Evolutionary conservation across 2,329 filamentous ascomycete species (phyloP).

Genomic region (Sporothrix globosa): DNA sequence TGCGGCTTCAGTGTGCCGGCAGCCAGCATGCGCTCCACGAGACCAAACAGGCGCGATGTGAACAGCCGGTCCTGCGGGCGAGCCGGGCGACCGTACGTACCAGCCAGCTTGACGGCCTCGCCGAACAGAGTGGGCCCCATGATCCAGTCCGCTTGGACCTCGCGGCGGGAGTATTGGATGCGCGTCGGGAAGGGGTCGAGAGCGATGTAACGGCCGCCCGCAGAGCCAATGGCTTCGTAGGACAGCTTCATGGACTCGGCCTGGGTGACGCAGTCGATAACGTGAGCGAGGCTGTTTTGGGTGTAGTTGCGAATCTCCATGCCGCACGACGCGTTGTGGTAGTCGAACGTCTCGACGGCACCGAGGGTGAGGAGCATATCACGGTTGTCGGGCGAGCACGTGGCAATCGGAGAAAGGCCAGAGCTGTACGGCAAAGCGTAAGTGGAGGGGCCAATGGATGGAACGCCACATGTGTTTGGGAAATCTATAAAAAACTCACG

Average conservation of each 20-base stretch:
- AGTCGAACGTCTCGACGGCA: slow-evolving; percentile 36
- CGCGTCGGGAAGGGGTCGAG: slow-evolving; percentile 33
- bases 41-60: slow-evolving; percentile 24
- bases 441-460: too few species aligned
- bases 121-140: slow-evolving; percentile 32
- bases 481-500: slow-evolving; percentile 36
- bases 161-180: slow-evolving; percentile 33
- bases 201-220: slow-evolving; percentile 32
- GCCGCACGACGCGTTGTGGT: slow-evolving; percentile 35
- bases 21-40: slow-evolving; percentile 31
- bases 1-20: slow-evolving; percentile 32
- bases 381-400: slow-evolving; percentile 34
- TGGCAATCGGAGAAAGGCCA: slow-evolving; percentile 32
- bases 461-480: too few species aligned
- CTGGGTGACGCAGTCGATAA: slow-evolving; percentile 35
- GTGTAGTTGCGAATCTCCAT: slow-evolving; percentile 37
- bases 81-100: slow-evolving; percentile 32
- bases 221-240: slow-evolving; percentile 34
- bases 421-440: slow-evolving; percentile 10
- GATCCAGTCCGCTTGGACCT: slow-evolving; percentile 33
- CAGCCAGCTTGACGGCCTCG: slow-evolving; percentile 31
- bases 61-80: slow-evolving; percentile 34
- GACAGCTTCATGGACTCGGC: slow-evolving; percentile 33
- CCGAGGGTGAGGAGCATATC: slow-evolving; percentile 31
- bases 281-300: slow-evolving; percentile 31